A percentile compares a stretch with the other conserved stretches of the same genome.
These are phyloP conservation scores for Penicillium janthinellum DNA, from an alignment of 2,329 filamentous ascomycete genomes.

Conservation along the genomic window DNA sequence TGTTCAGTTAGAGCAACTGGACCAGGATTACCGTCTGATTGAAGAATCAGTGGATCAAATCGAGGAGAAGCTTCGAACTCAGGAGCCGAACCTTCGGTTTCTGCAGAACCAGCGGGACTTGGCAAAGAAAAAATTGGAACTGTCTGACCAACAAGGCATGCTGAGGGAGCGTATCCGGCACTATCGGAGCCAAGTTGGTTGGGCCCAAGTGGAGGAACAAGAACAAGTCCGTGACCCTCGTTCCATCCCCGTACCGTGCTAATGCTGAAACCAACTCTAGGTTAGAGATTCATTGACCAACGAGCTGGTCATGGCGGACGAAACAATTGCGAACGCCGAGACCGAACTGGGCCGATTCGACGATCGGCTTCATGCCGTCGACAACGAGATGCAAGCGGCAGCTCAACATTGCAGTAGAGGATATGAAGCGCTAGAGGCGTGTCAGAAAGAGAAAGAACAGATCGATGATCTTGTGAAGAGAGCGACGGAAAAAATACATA, in stretches of 20 bases:
- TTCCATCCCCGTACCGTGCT: neutral
- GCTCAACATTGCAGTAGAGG: conserved; percentile 48
- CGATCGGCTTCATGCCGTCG: conserved; percentile 48
- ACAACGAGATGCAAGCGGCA: conserved; percentile 43
- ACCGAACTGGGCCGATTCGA: conserved; percentile 49
- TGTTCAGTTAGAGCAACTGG: conserved; percentile 87
- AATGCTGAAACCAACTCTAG: conserved; percentile 25
- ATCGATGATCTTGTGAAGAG: conserved; percentile 56
- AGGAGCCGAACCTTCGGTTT: conserved; percentile 63
- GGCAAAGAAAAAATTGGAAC: conserved; percentile 65
- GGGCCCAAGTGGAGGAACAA: conserved; percentile 80
- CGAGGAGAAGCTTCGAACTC: conserved; percentile 62
- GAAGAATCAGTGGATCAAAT: conserved; percentile 76
- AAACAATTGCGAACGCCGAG: conserved; percentile 53
- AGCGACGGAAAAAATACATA: conserved; percentile 45
- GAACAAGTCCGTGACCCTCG: conserved; percentile 54
- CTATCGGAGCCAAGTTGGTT: conserved; percentile 71
- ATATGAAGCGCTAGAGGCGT: conserved; percentile 45
- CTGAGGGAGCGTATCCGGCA: conserved; percentile 64
- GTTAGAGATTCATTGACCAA: conserved; percentile 39
- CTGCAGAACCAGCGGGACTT: conserved; percentile 62
- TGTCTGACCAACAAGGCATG: conserved; percentile 66
- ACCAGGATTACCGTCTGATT: conserved; percentile 85
- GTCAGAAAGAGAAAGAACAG: conserved; percentile 53
- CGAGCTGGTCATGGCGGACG: conserved; percentile 41